Conservation (phyloP, 139 green algal species). For the Tetraselmis striata region DNA sequence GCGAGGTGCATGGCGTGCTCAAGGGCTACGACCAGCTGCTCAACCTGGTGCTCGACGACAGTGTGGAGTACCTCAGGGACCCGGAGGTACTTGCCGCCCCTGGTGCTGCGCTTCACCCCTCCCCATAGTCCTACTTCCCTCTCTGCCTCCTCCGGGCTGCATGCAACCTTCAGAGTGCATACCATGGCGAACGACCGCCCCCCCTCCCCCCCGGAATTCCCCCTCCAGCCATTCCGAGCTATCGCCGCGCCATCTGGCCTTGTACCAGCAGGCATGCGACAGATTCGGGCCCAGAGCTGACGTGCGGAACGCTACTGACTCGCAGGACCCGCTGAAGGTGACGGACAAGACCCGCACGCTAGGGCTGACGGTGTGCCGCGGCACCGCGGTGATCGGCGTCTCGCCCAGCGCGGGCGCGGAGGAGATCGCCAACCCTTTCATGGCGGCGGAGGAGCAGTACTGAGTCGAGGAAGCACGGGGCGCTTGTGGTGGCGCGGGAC, state of each 20-base stretch:
- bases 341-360: constrained; percentile 75
- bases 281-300: too few species aligned
- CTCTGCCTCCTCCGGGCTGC: not conserved
- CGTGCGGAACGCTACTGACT: too few species aligned
- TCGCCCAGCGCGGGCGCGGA: constrained; percentile 75
- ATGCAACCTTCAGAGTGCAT: not conserved
- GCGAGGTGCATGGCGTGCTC: constrained; percentile 75
- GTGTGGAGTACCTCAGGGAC: constrained; percentile 80
- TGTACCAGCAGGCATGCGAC: too few species aligned
- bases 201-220: too few species aligned
- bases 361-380: constrained; percentile 74
- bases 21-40: constrained; percentile 98
- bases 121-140: too few species aligned
- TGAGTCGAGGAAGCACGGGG: too few species aligned
- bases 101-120: too few species aligned
- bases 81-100: not conserved
- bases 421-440: constrained; percentile 85
- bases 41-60: constrained; percentile 96
- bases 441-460: constrained; percentile 8
- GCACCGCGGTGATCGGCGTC: constrained; percentile 89
- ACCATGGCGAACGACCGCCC: not conserved
- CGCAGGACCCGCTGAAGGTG: constrained; percentile 74
- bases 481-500: too few species aligned
- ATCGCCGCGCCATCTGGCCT: too few species aligned
- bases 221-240: too few species aligned